Conservation (phyloP, 192 early-diverging fungal species). For the Kappamyces sp. region DNA sequence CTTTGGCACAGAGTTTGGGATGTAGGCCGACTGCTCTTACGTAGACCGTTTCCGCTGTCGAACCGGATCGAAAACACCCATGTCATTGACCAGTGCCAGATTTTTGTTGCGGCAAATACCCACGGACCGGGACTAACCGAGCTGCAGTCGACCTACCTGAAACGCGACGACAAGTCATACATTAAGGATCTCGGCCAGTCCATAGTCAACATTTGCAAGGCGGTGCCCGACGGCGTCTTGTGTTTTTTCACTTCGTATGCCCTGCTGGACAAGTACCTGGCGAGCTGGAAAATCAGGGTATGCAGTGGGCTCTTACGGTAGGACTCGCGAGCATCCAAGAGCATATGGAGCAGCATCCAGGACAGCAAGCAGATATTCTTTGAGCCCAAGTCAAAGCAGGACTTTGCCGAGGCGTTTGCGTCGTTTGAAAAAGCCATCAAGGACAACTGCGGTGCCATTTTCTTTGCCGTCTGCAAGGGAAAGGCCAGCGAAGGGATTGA, state of each 20-base stretch:
- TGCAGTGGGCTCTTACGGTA: not conserved
- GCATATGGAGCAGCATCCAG: slow-evolving; percentile 27
- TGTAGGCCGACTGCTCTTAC: slow-evolving; percentile 21
- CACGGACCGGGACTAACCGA: slow-evolving; percentile 33
- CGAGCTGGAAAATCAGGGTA: slow-evolving; percentile 27
- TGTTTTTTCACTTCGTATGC: slow-evolving; percentile 50
- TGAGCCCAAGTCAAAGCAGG: slow-evolving; percentile 46
- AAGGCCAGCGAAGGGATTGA: slow-evolving; percentile 72
- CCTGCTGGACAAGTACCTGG: slow-evolving; percentile 34
- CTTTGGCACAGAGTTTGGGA: slow-evolving; percentile 51
- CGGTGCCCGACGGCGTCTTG: slow-evolving; percentile 49
- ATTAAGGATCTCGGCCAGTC: slow-evolving; percentile 41
- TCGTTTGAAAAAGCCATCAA: slow-evolving; percentile 40
- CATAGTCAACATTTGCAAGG: slow-evolving; percentile 32
- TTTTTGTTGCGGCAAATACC: slow-evolving; percentile 50
- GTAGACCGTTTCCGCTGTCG: slow-evolving; percentile 21
- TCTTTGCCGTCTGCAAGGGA: slow-evolving; percentile 69
- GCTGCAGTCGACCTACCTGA: slow-evolving; percentile 44
- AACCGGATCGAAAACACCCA: slow-evolving; percentile 54
- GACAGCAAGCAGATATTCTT: slow-evolving; percentile 35
- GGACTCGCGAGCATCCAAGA: not conserved
- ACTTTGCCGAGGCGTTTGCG: slow-evolving; percentile 41
- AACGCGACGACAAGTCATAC: slow-evolving; percentile 30
- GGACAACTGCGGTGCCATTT: slow-evolving; percentile 37
- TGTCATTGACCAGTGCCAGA: slow-evolving; percentile 58